These are phyloP conservation scores for Oryza coarctata DNA, from an alignment of 176 grass and related monocot species.

Conservation along the genomic window DNA sequence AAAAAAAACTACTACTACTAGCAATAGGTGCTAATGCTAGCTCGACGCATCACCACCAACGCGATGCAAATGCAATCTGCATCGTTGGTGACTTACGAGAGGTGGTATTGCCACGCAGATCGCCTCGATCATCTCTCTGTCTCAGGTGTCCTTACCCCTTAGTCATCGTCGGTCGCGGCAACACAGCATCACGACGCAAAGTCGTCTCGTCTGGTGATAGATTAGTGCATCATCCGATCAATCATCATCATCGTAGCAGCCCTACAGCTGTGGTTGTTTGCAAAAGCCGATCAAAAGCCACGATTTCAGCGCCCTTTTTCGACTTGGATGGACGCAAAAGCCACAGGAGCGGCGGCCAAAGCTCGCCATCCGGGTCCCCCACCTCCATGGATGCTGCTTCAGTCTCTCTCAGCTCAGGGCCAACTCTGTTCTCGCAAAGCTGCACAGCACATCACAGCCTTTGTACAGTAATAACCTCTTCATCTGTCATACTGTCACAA, in stretches of 20 bases:
- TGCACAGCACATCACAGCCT: neutral
- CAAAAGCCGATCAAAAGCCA: constrained; percentile 1
- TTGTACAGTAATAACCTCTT: neutral
- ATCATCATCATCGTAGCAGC: neutral
- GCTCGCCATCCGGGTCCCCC: neutral
- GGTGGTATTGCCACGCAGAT: too few relatives aligned
- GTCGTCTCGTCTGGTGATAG: neutral
- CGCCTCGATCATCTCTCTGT: too few relatives aligned
- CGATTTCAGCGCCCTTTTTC: neutral
- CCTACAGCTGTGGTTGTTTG: neutral
- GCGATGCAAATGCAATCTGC: too few relatives aligned
- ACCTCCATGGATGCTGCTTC: neutral
- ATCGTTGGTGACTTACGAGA: too few relatives aligned
- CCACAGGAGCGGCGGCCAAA: neutral
- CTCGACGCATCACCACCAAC: too few relatives aligned
- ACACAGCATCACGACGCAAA: neutral
- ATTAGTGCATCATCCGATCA: neutral
- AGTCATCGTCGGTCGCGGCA: neutral
- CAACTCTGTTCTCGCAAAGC: neutral
- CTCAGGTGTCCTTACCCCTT: too few relatives aligned
- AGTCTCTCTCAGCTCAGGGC: neutral
- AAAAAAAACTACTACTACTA: too few relatives aligned
- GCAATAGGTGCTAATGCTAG: too few relatives aligned
- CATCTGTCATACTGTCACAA: neutral
- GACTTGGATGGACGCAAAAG: neutral